These are phyloP conservation scores for Suillus spraguei DNA, from an alignment of 768 basidiomycete species.

Conservation along the genomic window DNA sequence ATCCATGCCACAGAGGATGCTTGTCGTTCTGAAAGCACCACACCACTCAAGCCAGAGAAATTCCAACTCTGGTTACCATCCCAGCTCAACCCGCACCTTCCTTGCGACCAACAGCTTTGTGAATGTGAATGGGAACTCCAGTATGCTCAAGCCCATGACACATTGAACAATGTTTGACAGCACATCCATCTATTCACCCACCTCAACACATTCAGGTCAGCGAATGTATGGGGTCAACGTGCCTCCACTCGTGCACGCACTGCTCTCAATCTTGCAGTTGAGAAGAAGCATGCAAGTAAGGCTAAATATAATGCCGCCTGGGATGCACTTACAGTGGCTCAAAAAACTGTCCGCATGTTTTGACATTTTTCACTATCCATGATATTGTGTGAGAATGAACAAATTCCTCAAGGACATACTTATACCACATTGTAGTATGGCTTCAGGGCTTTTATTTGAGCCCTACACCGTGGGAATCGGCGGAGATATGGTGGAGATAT, in stretches of 20 bases:
- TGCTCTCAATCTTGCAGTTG: background rate
- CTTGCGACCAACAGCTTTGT: background rate
- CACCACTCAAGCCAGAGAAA: background rate
- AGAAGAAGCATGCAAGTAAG: constrained; percentile 10
- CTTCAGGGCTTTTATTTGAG: too few species aligned
- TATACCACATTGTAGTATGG: too few species aligned
- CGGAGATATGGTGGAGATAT: too few species aligned
- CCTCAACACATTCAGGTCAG: background rate
- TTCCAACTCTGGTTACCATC: constrained; percentile 5
- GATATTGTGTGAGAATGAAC: too few species aligned
- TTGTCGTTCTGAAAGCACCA: background rate
- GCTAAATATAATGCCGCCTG: constrained; percentile 16
- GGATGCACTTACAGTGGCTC: too few species aligned
- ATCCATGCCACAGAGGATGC: background rate
- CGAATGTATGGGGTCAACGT: background rate
- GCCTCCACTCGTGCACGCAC: background rate
- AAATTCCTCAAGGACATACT: too few species aligned
- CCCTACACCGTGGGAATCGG: too few species aligned
- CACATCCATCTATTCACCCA: constrained; percentile 6
- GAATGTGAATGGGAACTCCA: constrained; percentile 13
- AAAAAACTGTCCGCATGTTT: too few species aligned
- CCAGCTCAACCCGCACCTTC: background rate
- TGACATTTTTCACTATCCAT: too few species aligned
- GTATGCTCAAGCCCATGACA: constrained; percentile 18
- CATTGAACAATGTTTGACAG: constrained; percentile 13